Conservation (phyloP, 179 eudicot species). For the Pouteria campechiana region DNA sequence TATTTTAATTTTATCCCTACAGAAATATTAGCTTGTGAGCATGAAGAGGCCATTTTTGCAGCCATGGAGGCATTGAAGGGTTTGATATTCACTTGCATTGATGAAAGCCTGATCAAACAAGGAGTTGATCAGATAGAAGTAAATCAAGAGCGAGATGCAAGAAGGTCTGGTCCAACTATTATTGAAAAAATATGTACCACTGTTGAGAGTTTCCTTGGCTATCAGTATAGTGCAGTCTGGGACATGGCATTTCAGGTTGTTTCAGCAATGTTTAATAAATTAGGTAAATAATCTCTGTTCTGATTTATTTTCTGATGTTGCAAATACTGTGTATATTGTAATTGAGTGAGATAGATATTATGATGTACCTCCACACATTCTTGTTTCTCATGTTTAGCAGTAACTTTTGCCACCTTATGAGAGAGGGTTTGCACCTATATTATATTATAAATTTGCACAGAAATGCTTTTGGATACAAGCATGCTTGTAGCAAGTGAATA, state of each 20-base stretch:
- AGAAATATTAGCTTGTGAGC: constrained; percentile 77
- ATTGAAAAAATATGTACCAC: constrained; percentile 77
- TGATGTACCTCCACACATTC: no score
- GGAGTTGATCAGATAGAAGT: constrained; percentile 39
- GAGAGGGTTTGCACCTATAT: no score
- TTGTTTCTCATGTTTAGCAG: no score
- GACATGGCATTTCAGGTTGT: constrained; percentile 78
- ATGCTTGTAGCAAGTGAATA: no score
- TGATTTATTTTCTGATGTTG: no score
- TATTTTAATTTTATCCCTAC: constrained; percentile 14
- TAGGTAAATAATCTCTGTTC: no score
- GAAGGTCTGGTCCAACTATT: constrained; percentile 49
- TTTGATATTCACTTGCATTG: constrained; percentile 57
- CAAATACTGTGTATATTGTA: no score
- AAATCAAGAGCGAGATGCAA: constrained; percentile 13
- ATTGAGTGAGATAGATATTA: no score
- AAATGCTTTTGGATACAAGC: no score
- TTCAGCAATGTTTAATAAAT: constrained; percentile 71
- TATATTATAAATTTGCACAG: no score
- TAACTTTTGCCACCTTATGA: no score
- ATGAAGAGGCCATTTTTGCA: constrained; percentile 72
- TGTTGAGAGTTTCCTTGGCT: constrained; percentile 66
- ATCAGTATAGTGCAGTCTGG: constrained; percentile 62
- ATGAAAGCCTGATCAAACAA: constrained; percentile 67
- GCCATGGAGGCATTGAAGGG: constrained; percentile 69